A percentile compares a stretch with the other conserved stretches of the same genome.
These are phyloP conservation scores for Glaciozyma martinii DNA, from an alignment of 768 basidiomycete genomes.

Conservation along the genomic window DNA sequence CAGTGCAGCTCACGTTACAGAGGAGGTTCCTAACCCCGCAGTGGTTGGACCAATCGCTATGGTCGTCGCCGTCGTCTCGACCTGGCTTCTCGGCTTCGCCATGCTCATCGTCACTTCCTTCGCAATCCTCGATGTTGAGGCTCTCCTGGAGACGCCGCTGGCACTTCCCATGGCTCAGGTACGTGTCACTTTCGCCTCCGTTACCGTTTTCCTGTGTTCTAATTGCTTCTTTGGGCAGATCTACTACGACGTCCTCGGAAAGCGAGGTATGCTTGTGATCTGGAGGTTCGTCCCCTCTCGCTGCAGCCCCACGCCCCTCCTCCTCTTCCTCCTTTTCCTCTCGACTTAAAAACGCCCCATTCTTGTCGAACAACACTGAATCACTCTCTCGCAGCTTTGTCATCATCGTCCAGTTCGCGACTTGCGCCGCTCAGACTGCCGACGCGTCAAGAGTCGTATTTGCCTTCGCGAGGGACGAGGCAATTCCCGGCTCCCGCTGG, in stretches of 20 bases:
- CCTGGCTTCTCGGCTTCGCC: conserved; percentile 58
- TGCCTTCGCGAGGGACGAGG: background rate
- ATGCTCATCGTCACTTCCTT: conserved; percentile 58
- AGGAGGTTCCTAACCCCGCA: conserved; percentile 55
- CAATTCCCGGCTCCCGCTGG: background rate
- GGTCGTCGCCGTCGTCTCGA: conserved; percentile 54
- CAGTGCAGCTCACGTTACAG: background rate
- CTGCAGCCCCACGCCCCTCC: no score
- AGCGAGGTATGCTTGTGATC: conserved; percentile 60
- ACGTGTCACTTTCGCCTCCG: no score
- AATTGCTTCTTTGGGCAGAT: conserved; percentile 49
- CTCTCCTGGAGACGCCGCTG: conserved; percentile 47
- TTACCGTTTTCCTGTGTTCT: no score
- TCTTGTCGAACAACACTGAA: no score
- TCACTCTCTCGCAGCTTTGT: conserved; percentile 43
- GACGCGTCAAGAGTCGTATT: conserved; percentile 48
- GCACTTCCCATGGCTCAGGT: conserved; percentile 45
- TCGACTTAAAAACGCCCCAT: no score
- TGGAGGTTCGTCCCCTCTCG: conserved; percentile 51
- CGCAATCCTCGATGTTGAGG: conserved; percentile 51
- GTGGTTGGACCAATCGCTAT: conserved; percentile 62
- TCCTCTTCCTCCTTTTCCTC: no score
- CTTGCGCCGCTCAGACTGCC: conserved; percentile 63
- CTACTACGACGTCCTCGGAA: conserved; percentile 57
- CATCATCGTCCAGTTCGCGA: conserved; percentile 62